Evolutionary conservation across 805 yeast genomes (phyloP).

Genomic region (Yarrowia yakushimensis): DNA sequence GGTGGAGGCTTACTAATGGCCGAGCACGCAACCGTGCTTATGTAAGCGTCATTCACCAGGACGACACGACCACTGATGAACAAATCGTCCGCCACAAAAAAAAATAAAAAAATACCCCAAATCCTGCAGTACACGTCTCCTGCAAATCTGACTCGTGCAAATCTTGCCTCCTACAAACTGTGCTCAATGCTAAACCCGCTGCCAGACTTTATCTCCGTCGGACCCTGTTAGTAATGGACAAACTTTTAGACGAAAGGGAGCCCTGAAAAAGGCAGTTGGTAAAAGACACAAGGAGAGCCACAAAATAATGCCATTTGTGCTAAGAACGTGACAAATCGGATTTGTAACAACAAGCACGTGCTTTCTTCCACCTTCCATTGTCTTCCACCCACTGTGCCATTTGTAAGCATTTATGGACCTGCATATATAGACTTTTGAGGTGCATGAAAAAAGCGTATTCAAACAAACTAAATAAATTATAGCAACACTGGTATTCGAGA

Average conservation of each 20-base stretch:
- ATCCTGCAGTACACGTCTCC: no score
- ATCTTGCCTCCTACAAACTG: no score
- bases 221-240: background rate
- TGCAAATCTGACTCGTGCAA: no score
- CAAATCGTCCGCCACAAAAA: background rate
- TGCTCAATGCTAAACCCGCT: background rate
- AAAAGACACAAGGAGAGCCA: no score
- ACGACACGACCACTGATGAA: no score
- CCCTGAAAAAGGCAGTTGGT: background rate
- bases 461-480: no score
- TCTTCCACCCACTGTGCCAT: background rate
- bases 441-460: no score
- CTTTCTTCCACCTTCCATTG: background rate
- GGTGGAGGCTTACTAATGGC: background rate
- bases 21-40: background rate
- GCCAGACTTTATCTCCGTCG: background rate
- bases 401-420: background rate
- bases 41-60: no score
- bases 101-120: no score
- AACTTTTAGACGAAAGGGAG: background rate
- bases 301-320: background rate
- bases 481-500: no score
- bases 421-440: no score
- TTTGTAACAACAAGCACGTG: background rate
- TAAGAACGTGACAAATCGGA: background rate